These are phyloP conservation scores for Xerocomus amazonicus DNA, from an alignment of 1,284 basidiomycete genomes.

Conservation along the genomic window DNA sequence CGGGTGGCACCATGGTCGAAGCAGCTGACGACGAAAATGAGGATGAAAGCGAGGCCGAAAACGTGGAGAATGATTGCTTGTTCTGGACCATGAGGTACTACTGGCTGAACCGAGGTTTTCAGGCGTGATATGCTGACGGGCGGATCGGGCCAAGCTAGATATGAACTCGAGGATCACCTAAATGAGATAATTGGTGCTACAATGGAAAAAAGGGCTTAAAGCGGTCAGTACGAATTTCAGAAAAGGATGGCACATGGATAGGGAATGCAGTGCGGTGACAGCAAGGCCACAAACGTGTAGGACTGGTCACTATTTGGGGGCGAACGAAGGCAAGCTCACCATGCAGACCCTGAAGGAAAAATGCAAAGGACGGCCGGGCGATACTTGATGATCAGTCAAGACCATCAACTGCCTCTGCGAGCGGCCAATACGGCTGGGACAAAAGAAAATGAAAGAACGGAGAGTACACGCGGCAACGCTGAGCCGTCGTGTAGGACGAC, in stretches of 20 bases:
- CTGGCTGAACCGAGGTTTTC: slow-evolving; percentile 31
- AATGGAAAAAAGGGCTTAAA: slow-evolving; percentile 16
- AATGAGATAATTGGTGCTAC: slow-evolving; percentile 33
- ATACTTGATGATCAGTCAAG: slow-evolving; percentile 26
- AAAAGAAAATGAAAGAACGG: slow-evolving; percentile 15
- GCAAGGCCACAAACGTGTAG: slow-evolving; percentile 36
- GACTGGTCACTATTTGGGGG: slow-evolving; percentile 12
- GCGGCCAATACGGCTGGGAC: slow-evolving; percentile 1
- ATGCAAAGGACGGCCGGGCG: slow-evolving; percentile 5
- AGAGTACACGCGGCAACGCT: slow-evolving; percentile 16
- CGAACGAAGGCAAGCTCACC: slow-evolving; percentile 23
- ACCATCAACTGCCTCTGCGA: slow-evolving; percentile 21
- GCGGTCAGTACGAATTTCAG: slow-evolving; percentile 15
- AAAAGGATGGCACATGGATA: slow-evolving; percentile 23
- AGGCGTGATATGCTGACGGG: slow-evolving; percentile 20
- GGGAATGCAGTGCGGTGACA: slow-evolving; percentile 35
- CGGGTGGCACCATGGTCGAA: slow-evolving; percentile 39
- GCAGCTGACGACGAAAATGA: slow-evolving; percentile 41
- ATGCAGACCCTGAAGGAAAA: slow-evolving; percentile 16
- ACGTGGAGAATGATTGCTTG: slow-evolving; percentile 36
- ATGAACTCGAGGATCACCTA: slow-evolving; percentile 28
- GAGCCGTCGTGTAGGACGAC: slow-evolving; percentile 14
- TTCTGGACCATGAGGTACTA: slow-evolving; percentile 32
- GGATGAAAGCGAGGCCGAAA: slow-evolving; percentile 41
- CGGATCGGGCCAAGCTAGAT: slow-evolving; percentile 26